phyloP scores from a whole-genome alignment of 78 protist species.

The Trichosphaerium sp. region DNA sequence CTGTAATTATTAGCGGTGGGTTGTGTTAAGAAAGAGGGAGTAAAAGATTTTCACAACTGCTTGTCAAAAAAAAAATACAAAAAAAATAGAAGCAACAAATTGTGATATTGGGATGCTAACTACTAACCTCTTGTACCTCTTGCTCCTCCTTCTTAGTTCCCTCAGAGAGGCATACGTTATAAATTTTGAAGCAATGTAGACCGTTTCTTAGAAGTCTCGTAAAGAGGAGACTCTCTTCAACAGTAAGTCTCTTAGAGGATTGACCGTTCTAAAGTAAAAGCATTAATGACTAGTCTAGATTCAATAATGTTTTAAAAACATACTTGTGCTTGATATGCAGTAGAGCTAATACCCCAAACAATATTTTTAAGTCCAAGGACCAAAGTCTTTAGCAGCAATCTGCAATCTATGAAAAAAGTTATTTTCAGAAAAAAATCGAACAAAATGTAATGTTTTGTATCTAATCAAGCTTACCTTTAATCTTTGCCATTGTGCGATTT shows the following conservation, averaged over 20 bases:
- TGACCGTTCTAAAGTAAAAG: too few relatives aligned
- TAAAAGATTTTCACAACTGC: not conserved
- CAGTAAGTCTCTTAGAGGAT: too few relatives aligned
- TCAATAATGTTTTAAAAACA: too few relatives aligned
- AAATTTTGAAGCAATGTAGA: not conserved
- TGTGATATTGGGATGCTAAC: not conserved
- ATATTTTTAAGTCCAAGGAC: slow-evolving; percentile 62
- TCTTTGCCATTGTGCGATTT: too few relatives aligned
- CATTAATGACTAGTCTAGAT: not conserved
- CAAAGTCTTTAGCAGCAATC: slow-evolving; percentile 51
- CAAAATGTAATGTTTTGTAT: too few relatives aligned
- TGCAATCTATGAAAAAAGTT: slow-evolving; percentile 3
- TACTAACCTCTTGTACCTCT: not conserved
- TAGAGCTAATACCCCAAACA: slow-evolving; percentile 22
- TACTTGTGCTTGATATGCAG: not conserved
- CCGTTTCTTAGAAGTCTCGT: too few relatives aligned
- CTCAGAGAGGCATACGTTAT: not conserved
- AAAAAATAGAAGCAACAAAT: not conserved
- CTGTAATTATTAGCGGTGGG: too few relatives aligned
- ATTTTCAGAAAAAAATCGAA: not conserved
- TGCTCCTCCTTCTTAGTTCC: not conserved
- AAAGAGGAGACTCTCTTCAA: too few relatives aligned
- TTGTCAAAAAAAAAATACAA: not conserved
- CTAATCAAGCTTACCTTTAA: too few relatives aligned
- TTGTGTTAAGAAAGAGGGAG: not conserved